A percentile compares a stretch with the other conserved stretches of the same genome.
phyloP scores from a whole-genome alignment of 495 filamentous ascomycete species.

The Chaetomidium leptoderma region DNA sequence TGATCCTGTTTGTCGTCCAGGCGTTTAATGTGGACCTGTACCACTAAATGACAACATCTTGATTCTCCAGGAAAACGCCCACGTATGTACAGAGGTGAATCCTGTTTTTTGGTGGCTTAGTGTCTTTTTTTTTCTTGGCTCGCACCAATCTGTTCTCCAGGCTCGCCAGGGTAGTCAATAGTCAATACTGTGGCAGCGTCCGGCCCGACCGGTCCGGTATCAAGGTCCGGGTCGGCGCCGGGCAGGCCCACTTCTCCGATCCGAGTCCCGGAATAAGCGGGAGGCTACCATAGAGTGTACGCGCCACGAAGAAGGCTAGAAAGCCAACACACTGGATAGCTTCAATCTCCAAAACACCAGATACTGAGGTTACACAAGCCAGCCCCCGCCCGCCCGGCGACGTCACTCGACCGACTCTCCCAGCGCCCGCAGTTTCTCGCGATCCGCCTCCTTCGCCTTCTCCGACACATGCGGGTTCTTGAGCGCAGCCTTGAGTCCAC shows the following conservation, averaged over 20 bases:
- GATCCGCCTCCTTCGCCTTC: slow-evolving; percentile 31
- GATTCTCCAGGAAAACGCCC: background rate
- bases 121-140: background rate
- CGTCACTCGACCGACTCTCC: slow-evolving; percentile 23
- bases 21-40: background rate
- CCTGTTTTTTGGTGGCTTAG: too few relatives aligned
- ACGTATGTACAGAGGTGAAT: background rate
- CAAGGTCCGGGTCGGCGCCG: too few relatives aligned
- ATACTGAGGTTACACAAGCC: background rate
- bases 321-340: too few relatives aligned
- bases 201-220: background rate
- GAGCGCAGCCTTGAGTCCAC: slow-evolving; percentile 23
- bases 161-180: too few relatives aligned
- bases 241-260: background rate
- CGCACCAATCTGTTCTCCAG: too few relatives aligned
- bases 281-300: too few relatives aligned
- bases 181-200: too few relatives aligned
- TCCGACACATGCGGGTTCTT: slow-evolving; percentile 26
- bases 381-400: too few relatives aligned
- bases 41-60: background rate
- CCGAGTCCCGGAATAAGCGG: too few relatives aligned
- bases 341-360: background rate
- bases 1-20: background rate
- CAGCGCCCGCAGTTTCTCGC: slow-evolving; percentile 28
- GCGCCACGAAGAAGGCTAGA: too few relatives aligned